Evolutionary conservation across 768 basidiomycete genomes (phyloP), one percentile per base, ranked within the genome.

Genomic region (Candolleomyces eurysporus): DNA sequence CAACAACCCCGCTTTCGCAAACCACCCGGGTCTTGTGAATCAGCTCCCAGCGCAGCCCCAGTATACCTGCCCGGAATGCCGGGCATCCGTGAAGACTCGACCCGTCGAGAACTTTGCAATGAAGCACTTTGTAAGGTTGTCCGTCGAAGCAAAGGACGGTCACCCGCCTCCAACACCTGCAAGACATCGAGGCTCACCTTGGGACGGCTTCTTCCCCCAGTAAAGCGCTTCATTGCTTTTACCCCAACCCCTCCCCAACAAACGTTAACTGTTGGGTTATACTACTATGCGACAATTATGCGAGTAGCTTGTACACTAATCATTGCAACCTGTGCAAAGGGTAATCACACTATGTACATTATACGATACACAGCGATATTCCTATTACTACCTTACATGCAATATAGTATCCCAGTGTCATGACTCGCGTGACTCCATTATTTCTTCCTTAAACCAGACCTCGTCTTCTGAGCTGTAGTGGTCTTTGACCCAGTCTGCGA

Each of bases 1-100:
- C 17, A 43, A 43, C 17, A 53, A 54, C 45, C 49, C 49, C 49
- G 19, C n/a, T 14, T 30, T 51, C 11, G 26, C 26, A 51, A 19
- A 51, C 26, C 49, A 21, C 49, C 14, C 36, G 3, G 5, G 3
- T 6, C 36, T 36, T 11, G 36, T 11, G 36, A 36, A 36, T 36
- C 13, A 13, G 36, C 66, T 72, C 39, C 76, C 71, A 22, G 75
- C 73, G 6, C 72, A 77, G 40, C 88, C 87, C 0, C 68, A 79
- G 32, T 90, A 87, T 64, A 84, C 84, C 1, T 92, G 90, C 59
- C 90, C 90, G 3, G 83, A 82, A 5, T 92, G 90, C 65, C 79
- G 90, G 56, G 74, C 79, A 50, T 65, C 69, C 13, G 81, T 87
- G 11, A 68, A 72, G 32, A 76, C 67, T 13, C 78, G 76, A 21